Evolutionary conservation across 805 yeast species (phyloP).

Genomic region (Nakazawaea ambrosiae): DNA sequence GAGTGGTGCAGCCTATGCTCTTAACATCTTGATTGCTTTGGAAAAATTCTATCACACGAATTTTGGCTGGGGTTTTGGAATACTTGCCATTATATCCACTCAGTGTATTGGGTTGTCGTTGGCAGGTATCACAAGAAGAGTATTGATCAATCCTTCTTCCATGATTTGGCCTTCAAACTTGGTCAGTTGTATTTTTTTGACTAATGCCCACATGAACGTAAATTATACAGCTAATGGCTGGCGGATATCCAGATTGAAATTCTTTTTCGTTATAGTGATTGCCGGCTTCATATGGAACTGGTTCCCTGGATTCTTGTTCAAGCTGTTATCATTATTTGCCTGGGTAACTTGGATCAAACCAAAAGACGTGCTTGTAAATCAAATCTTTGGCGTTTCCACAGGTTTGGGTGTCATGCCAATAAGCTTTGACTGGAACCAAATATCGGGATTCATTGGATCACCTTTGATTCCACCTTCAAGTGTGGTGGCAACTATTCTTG

Average conservation of each 20-base stretch:
- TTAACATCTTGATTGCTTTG: conserved; percentile 47
- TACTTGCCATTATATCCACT: conserved; percentile 45
- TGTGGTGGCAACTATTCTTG: conserved; percentile 34
- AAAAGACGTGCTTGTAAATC: conserved; percentile 53
- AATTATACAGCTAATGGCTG: conserved; percentile 54
- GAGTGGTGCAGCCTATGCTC: conserved; percentile 43
- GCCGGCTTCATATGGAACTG: conserved; percentile 45
- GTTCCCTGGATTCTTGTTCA: conserved; percentile 55
- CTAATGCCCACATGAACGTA: conserved; percentile 40
- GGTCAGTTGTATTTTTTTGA: conserved; percentile 51
- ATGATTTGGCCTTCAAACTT: conserved; percentile 68
- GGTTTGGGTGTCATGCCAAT: conserved; percentile 64
- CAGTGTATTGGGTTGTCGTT: conserved; percentile 63
- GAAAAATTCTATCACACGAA: conserved; percentile 38
- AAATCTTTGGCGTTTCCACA: conserved; percentile 52
- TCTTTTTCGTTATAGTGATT: conserved; percentile 35
- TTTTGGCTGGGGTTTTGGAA: conserved; percentile 47
- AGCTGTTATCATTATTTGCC: conserved; percentile 52
- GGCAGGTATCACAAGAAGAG: conserved; percentile 55
- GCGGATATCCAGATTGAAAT: conserved; percentile 45
- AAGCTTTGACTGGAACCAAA: conserved; percentile 64
- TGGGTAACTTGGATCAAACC: conserved; percentile 65
- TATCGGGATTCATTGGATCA: conserved; percentile 37
- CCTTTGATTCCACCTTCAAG: conserved; percentile 60
- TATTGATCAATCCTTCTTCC: conserved; percentile 57